Evolutionary conservation across 2,329 filamentous ascomycete species (phyloP).

Genomic region (Dactylonectria estremocensis): DNA sequence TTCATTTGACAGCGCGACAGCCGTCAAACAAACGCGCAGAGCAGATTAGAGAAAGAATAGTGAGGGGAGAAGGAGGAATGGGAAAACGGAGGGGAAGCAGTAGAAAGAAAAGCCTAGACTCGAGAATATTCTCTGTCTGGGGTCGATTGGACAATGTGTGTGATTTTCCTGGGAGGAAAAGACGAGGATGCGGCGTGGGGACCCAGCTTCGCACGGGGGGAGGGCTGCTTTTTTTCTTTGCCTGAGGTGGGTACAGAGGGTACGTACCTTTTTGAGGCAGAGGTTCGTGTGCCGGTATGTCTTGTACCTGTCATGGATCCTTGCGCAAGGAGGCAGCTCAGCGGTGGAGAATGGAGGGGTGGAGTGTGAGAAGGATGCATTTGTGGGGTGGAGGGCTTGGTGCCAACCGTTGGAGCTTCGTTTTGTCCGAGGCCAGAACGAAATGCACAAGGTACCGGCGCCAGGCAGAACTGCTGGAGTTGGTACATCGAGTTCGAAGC

Average conservation of each 20-base stretch:
- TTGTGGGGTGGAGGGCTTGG: slow-evolving; percentile 13
- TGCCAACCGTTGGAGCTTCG: slow-evolving; percentile 2
- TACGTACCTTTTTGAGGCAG: slow-evolving; percentile 35
- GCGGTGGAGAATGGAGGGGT: slow-evolving; percentile 13
- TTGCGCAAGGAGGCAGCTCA: slow-evolving; percentile 44
- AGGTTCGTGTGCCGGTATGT: background rate
- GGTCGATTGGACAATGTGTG: slow-evolving; percentile 38
- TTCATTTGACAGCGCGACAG: slow-evolving; percentile 94
- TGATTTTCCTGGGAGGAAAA: slow-evolving; percentile 39
- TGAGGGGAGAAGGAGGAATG: slow-evolving; percentile 37
- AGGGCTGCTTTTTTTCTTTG: slow-evolving; percentile 50
- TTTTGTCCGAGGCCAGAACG: slow-evolving; percentile 14
- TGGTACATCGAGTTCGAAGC: slow-evolving; percentile 20
- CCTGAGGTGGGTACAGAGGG: slow-evolving; percentile 43
- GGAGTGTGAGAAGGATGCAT: slow-evolving; percentile 13
- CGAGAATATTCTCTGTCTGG: slow-evolving; percentile 44
- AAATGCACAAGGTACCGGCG: background rate
- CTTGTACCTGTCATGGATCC: slow-evolving; percentile 7
- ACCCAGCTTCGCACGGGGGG: slow-evolving; percentile 44
- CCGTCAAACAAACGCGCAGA: slow-evolving; percentile 94
- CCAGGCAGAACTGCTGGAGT: slow-evolving; percentile 15
- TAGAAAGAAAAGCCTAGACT: slow-evolving; percentile 35
- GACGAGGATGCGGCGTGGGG: slow-evolving; percentile 44
- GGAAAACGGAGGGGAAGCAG: slow-evolving; percentile 42
- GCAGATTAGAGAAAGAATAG: slow-evolving; percentile 46